phyloP scores from a whole-genome alignment of 2,329 filamentous ascomycete species.

The Sporothrix pallida region DNA sequence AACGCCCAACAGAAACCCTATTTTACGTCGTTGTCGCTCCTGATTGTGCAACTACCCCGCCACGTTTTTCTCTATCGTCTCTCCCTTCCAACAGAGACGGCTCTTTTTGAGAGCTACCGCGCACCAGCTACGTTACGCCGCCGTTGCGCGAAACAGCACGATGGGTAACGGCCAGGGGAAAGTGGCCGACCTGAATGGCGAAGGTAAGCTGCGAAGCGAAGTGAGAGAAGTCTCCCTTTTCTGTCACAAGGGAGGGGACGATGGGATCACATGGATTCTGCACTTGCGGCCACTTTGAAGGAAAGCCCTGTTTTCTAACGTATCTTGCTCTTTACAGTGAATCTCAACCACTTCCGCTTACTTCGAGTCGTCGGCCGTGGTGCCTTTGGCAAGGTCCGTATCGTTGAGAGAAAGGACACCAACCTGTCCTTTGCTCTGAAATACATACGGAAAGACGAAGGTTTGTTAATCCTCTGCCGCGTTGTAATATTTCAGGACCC shows the following conservation, averaged over 20 bases:
- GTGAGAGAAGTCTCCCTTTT: not conserved
- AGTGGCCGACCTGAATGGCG: slow-evolving; percentile 87
- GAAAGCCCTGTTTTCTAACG: not conserved
- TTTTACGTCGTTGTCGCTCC: not conserved
- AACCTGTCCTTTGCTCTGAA: slow-evolving; percentile 93
- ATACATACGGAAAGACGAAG: slow-evolving; percentile 98
- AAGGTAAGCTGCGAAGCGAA: slow-evolving; percentile 66
- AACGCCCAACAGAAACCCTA: not conserved
- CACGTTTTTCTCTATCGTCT: not conserved
- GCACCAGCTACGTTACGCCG: not conserved
- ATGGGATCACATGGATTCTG: not conserved
- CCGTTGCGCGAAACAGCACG: slow-evolving; percentile 25
- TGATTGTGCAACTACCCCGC: slow-evolving; percentile 1
- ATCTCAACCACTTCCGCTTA: slow-evolving; percentile 95
- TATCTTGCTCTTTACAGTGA: slow-evolving; percentile 64
- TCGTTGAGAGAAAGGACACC: slow-evolving; percentile 97
- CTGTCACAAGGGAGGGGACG: not conserved
- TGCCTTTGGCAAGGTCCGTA: slow-evolving; percentile 97
- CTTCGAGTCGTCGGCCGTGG: slow-evolving; percentile 95
- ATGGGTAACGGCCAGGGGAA: slow-evolving; percentile 98
- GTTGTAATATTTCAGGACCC: no score
- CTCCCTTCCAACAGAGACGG: not conserved
- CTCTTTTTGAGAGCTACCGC: not conserved
- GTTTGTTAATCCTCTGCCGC: slow-evolving; percentile 54
- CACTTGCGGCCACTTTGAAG: not conserved